phyloP scores from a whole-genome alignment of 495 filamentous ascomycete species.

The Annulohypoxylon moriforme region DNA sequence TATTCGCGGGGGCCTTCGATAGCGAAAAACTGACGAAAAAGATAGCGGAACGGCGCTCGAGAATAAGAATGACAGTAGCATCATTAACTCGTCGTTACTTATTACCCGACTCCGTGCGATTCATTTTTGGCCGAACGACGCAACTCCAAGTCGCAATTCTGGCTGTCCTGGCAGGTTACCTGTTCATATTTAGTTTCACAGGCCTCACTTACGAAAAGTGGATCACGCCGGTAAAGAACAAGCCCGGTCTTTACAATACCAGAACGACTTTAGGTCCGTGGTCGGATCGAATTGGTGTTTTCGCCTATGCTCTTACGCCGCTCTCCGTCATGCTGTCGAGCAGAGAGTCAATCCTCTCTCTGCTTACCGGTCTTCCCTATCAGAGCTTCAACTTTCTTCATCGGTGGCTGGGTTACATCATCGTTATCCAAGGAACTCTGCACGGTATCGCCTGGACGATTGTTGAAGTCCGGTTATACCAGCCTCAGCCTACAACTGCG shows the following conservation, averaged over 20 bases:
- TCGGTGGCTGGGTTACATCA: constrained; percentile 72
- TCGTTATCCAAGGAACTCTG: constrained; percentile 68
- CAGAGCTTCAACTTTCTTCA: constrained; percentile 77
- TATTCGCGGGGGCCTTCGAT: constrained; percentile 49
- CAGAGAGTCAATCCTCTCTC: constrained; percentile 69
- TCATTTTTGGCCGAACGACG: constrained; percentile 54
- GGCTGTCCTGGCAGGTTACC: constrained; percentile 61
- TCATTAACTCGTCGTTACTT: constrained; percentile 57
- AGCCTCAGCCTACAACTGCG: constrained; percentile 69
- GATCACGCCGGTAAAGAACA: constrained; percentile 67
- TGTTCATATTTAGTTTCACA: constrained; percentile 71
- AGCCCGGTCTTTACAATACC: constrained; percentile 62
- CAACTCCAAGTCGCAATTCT: constrained; percentile 58
- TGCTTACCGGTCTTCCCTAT: constrained; percentile 73
- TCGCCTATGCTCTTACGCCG: constrained; percentile 75
- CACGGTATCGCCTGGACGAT: constrained; percentile 76
- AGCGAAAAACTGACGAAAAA: constrained; percentile 26
- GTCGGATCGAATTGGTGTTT: constrained; percentile 69
- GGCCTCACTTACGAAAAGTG: constrained; percentile 69
- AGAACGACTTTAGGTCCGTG: constrained; percentile 69
- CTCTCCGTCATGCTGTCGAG: constrained; percentile 68
- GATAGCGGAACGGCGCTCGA: constrained; percentile 28
- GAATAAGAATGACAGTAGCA: constrained; percentile 40
- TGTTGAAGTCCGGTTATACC: constrained; percentile 69
- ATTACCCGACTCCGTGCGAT: constrained; percentile 53